These are phyloP conservation scores for Mycena alexandri DNA, from an alignment of 768 basidiomycete species.

Conservation along the genomic window DNA sequence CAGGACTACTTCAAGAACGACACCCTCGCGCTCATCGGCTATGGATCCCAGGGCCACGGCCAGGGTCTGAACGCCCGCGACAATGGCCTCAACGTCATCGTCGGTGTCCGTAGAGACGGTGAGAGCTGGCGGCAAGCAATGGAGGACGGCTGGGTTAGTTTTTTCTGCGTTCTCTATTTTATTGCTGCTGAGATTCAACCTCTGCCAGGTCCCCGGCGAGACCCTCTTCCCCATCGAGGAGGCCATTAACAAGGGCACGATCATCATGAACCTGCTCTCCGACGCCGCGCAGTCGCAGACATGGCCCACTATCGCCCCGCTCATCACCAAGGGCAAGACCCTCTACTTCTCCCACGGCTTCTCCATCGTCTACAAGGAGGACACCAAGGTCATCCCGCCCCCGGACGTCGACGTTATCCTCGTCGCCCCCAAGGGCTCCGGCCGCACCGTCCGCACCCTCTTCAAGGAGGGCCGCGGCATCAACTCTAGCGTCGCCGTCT, in stretches of 20 bases:
- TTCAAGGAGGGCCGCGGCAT: slow-evolving; percentile 99
- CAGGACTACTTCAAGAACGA: slow-evolving; percentile 99
- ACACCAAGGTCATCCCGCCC: slow-evolving; percentile 94
- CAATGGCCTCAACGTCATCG: slow-evolving; percentile 98
- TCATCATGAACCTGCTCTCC: slow-evolving; percentile 99
- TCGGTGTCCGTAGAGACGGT: slow-evolving; percentile 97
- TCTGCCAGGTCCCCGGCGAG: slow-evolving; percentile 87
- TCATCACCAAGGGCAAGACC: slow-evolving; percentile 99
- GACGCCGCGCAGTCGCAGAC: slow-evolving; percentile 99
- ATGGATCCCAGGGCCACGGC: slow-evolving; percentile 98
- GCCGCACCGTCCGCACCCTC: slow-evolving; percentile 97
- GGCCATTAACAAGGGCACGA: slow-evolving; percentile 94
- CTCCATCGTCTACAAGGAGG: slow-evolving; percentile 98
- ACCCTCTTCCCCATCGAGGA: slow-evolving; percentile 99
- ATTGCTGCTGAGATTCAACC: slow-evolving; percentile 9
- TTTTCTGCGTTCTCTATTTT: slow-evolving; percentile 15
- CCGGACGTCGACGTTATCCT: slow-evolving; percentile 98
- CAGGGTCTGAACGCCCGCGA: slow-evolving; percentile 99
- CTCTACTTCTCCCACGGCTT: slow-evolving; percentile 99
- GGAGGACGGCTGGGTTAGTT: slow-evolving; percentile 94
- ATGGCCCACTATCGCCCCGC: slow-evolving; percentile 89
- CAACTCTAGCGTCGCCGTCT: slow-evolving; percentile 95
- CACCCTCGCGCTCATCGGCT: slow-evolving; percentile 98
- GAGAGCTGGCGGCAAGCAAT: slow-evolving; percentile 97
- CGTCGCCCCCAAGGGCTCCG: slow-evolving; percentile 98